Evolutionary conservation across 306 rosid species (phyloP), one percentile per base, ranked within the genome.

Genomic region (Trichosanthes cucumerina): DNA sequence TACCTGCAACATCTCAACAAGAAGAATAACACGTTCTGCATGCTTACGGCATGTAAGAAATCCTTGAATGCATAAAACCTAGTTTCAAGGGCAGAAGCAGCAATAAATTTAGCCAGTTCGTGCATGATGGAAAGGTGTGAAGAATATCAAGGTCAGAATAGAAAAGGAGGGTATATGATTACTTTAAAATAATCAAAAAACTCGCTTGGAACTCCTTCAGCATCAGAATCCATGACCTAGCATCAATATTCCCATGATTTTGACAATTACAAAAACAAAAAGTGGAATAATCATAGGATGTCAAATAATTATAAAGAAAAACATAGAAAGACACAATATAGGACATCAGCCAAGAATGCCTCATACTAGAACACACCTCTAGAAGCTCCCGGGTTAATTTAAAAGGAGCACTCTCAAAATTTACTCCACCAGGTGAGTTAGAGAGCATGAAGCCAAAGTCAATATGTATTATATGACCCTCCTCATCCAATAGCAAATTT

Each of bases 21-120:
- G 99, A 84, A 96, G 98, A 87, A 96, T 92, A 81, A 96, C 85
- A 64, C 99, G 97, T 76, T 96, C 99, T 16, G 99, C 99, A 86
- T 96, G 99, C 87, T 96, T 96, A 81, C 98, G 99, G 83, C 99
- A 96, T 76, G 99, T 96, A 84, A 96, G 99, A 91, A 96, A 96
- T 72, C 99, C 99, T 91, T 96, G 99, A 84, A 96, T 96, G 97
- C 99, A 96, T 79, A 96, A 88, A 83, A 96, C 99, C 99, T 96
- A 85, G 70, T 87, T 78, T 52, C 64, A 54, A 70, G 65, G 65
- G 79, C 80, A 82, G 80, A 78, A 33, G 62, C 76, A 80, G 54
- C 16, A 53, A 64, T 36, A 70, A 80, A 79, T 58, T 64, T 81
- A 75, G 81, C 80, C 46, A 47, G 21, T 49, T 23, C 24, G 28